Evolutionary conservation across 768 basidiomycete genomes (phyloP), one percentile per base, ranked within the genome.

Genomic region (Trametes maxima): DNA sequence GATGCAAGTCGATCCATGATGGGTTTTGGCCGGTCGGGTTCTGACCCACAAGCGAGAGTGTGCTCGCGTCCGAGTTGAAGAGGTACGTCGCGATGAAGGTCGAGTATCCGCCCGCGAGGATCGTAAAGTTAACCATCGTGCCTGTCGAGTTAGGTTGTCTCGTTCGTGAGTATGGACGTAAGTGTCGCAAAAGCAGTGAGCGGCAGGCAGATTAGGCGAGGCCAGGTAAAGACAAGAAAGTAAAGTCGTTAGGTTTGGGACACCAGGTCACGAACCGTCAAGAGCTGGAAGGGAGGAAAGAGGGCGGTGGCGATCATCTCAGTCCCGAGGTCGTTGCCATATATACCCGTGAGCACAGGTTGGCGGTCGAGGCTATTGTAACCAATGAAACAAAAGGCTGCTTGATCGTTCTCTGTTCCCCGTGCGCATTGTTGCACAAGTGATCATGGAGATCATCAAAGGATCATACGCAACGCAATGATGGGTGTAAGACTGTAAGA

Each of bases 51-150:
- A 85, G 74, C 2, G 80, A 77, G 54, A 89, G 72, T 7, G 80
- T 73, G 19, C 75, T 76, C 25, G 77, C 73, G 28, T 81, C 76
- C 16, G 82, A 73, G 68, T 83, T 80, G 75, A 89, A 90, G 42
- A 83, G 67, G 72, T 88, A 89, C 0, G 84, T 81, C 1, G 83
- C 84, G 59, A 89, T 77, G 66, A 85, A 85, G 57, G 82, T 72
- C 24, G 76, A 69, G 69, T 83, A 89, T 17, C 87, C 87, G 37
- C 88, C 87, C 37, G 87, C 88, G 44, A 89, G 78, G 62, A 90
- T 86, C 11, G 78, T 86, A 68, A 86, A 84, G 57, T 83, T 79
- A 65, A 89, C 87, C 88, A 88, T 89, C 43, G 21, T 57, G 65
- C 10, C 7, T 22, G 5, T 43, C 12, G 28, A 33, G 16, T 40